Percentiles rank a stretch among this genome's conserved stretches.
Conservation (phyloP, 2,329 filamentous ascomycete genomes). For the Cercospora sojina region DNA sequence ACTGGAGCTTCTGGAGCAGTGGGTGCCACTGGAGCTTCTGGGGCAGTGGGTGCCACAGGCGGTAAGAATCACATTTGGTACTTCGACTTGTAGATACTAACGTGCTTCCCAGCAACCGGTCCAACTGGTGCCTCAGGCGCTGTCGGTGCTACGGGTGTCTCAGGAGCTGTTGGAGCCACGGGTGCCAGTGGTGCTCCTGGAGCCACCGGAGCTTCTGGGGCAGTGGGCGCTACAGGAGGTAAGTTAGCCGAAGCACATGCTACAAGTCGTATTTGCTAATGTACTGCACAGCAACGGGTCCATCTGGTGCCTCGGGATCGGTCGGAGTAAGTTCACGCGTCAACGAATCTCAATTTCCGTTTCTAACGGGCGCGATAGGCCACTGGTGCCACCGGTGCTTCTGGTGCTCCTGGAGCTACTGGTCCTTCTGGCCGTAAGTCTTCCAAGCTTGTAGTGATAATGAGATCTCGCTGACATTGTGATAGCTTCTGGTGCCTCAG, state of each 20-base stretch:
- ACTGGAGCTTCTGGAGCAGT: background rate
- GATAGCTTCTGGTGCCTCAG: constrained; percentile 5
- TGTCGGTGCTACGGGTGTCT: background rate
- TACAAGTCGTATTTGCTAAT: background rate
- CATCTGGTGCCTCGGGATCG: constrained; percentile 1
- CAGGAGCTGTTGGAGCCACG: background rate
- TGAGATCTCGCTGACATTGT: background rate
- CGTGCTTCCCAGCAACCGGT: background rate
- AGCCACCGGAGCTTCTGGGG: background rate
- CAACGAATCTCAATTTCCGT: background rate
- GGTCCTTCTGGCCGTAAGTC: constrained; percentile 8
- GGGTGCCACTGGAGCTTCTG: background rate
- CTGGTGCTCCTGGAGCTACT: background rate
- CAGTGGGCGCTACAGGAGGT: background rate
- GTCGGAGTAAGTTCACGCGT: constrained; percentile 2
- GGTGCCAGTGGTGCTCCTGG: background rate
- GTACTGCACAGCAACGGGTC: background rate
- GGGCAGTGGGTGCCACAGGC: background rate
- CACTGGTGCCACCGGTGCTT: background rate
- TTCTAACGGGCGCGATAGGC: background rate
- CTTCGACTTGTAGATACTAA: background rate
- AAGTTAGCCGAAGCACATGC: background rate
- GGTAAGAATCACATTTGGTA: background rate
- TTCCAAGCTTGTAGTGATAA: background rate
- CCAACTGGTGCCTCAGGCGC: background rate